A percentile compares a stretch with the other conserved stretches of the same genome.
Evolutionary conservation across 768 basidiomycete genomes (phyloP).

Genomic region (Leccinum fibrillosum): DNA sequence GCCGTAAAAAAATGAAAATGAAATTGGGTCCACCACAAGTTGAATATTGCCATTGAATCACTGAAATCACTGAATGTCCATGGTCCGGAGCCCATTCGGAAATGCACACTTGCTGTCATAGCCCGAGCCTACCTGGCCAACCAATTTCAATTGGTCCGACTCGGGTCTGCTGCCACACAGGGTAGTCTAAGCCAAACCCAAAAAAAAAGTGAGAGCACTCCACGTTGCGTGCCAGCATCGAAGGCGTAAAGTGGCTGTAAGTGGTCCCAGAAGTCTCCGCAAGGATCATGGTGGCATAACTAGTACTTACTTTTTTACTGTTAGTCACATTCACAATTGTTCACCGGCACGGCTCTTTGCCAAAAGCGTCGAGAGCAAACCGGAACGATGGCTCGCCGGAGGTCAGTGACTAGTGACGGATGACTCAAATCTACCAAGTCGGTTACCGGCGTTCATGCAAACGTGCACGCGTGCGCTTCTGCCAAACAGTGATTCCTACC

Average conservation of each 20-base stretch:
- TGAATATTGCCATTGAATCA: not conserved
- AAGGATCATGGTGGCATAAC: not conserved
- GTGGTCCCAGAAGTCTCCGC: not conserved
- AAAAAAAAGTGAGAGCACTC: not conserved
- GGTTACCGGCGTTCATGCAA: not conserved
- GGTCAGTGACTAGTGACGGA: no score
- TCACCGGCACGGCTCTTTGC: not conserved
- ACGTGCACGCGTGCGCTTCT: not conserved
- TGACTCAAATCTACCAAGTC: not conserved
- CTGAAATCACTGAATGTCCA: not conserved
- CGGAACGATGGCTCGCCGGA: not conserved
- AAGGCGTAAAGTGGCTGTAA: not conserved
- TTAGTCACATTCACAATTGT: not conserved
- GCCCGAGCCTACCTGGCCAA: not conserved
- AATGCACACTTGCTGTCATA: not conserved
- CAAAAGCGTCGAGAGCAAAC: not conserved
- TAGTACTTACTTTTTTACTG: no score
- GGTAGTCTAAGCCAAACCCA: not conserved
- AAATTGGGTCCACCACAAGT: not conserved
- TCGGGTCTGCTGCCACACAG: not conserved
- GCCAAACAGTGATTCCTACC: not conserved
- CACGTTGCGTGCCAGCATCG: not conserved
- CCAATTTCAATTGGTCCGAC: not conserved
- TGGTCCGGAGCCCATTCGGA: not conserved
- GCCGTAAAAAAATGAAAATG: slow-evolving; percentile 1